Percentiles rank a stretch among this genome's conserved stretches.
Conservation (phyloP, 345 rosid genomes). For the Eutrema japonicum region DNA sequence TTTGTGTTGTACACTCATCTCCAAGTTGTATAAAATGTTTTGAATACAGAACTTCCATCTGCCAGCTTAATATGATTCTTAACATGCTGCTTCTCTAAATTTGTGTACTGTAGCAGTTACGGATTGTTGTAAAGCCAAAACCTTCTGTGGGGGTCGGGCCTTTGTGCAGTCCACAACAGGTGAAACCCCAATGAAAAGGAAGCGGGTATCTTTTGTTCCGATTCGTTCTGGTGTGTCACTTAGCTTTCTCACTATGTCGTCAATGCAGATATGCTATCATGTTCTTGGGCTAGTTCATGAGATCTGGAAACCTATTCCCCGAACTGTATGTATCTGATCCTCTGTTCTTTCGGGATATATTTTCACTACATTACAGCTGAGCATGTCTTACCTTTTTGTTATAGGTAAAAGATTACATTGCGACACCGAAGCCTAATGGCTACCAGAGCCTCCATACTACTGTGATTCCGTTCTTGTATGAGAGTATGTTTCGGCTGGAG, state of each 20-base stretch:
- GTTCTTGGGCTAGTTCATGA: slow-evolving; percentile 95
- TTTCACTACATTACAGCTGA: slow-evolving; percentile 12
- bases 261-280: slow-evolving; percentile 94
- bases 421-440: slow-evolving; percentile 98
- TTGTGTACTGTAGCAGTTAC: slow-evolving; percentile 67
- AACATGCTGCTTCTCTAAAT: slow-evolving; percentile 31
- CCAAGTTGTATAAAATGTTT: slow-evolving; percentile 31
- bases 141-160: slow-evolving; percentile 73
- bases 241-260: slow-evolving; percentile 38
- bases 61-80: slow-evolving; percentile 21
- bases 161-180: slow-evolving; percentile 91
- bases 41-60: slow-evolving; percentile 11
- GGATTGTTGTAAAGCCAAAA: slow-evolving; percentile 88
- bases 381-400: slow-evolving; percentile 34
- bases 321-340: slow-evolving; percentile 63
- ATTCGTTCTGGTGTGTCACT: slow-evolving; percentile 32
- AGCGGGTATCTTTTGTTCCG: slow-evolving; percentile 26
- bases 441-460: slow-evolving; percentile 97
- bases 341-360: slow-evolving; percentile 25
- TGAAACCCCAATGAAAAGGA: slow-evolving; percentile 43
- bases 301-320: slow-evolving; percentile 96
- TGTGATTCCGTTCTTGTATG: slow-evolving; percentile 87
- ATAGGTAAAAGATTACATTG: slow-evolving; percentile 97
- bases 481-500: slow-evolving; percentile 87
- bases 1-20: slow-evolving; percentile 46